These are phyloP conservation scores for Cutaneotrichosporon sp. DNA, from an alignment of 1,284 basidiomycete species.

Conservation along the genomic window DNA sequence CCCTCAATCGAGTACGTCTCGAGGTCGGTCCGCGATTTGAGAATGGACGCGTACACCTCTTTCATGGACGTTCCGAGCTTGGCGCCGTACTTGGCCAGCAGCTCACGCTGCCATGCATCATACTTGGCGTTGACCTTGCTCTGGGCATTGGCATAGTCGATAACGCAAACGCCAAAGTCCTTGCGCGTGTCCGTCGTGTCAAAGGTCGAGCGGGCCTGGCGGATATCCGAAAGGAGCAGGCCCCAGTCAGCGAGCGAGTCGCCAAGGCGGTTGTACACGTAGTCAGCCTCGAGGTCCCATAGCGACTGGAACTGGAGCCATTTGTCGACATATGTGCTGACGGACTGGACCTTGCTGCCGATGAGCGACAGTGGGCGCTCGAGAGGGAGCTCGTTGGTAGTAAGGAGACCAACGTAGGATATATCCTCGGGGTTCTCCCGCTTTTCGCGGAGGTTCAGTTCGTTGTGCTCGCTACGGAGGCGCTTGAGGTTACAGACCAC, in stretches of 20 bases:
- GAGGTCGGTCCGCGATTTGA: slow-evolving; percentile 88
- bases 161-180: slow-evolving; percentile 84
- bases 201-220: slow-evolving; percentile 90
- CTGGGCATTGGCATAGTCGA: slow-evolving; percentile 98
- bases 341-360: slow-evolving; percentile 67
- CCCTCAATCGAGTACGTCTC: slow-evolving; percentile 76
- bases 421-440: slow-evolving; percentile 60
- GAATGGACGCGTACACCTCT: slow-evolving; percentile 86
- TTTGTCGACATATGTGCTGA: slow-evolving; percentile 86
- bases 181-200: slow-evolving; percentile 92
- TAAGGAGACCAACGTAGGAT: slow-evolving; percentile 76
- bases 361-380: slow-evolving; percentile 79
- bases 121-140: slow-evolving; percentile 97
- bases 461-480: slow-evolving; percentile 91
- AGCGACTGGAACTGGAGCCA: slow-evolving; percentile 99
- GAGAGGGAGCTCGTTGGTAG: slow-evolving; percentile 64
- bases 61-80: slow-evolving; percentile 93
- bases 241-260: slow-evolving; percentile 92
- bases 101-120: slow-evolving; percentile 94
- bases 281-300: slow-evolving; percentile 96
- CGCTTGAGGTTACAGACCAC: slow-evolving; percentile 82
- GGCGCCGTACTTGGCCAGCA: slow-evolving; percentile 81
- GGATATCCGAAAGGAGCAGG: slow-evolving; percentile 89
- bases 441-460: slow-evolving; percentile 84
- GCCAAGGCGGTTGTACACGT: slow-evolving; percentile 86